A percentile compares a stretch with the other conserved stretches of the same genome.
Conservation (phyloP, 2,329 filamentous ascomycete species). For the Fonsecaea pugnacius region DNA sequence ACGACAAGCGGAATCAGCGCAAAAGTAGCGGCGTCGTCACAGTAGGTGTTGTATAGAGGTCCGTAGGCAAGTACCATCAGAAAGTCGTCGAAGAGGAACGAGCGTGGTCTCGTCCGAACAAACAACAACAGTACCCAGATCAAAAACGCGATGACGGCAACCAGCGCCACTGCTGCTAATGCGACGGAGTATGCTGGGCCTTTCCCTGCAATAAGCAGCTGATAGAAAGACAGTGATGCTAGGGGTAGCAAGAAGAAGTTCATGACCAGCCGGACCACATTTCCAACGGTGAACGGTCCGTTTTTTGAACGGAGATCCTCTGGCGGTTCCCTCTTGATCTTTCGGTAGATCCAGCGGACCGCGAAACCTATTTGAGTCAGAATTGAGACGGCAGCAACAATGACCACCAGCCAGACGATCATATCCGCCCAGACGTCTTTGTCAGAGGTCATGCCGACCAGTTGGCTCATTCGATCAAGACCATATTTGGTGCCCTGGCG, state of each 20-base stretch:
- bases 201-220: constrained; percentile 73
- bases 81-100: constrained; percentile 89
- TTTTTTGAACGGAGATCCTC: constrained; percentile 92
- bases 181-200: constrained; percentile 74
- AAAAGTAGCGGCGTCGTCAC: constrained; percentile 87
- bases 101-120: constrained; percentile 76
- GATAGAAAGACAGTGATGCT: constrained; percentile 84
- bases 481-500: constrained; percentile 77
- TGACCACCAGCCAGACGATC: constrained; percentile 84
- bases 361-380: constrained; percentile 78
- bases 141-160: constrained; percentile 73
- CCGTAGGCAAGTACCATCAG: constrained; percentile 88
- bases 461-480: constrained; percentile 75
- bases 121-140: constrained; percentile 82
- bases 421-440: constrained; percentile 92
- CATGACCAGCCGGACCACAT: constrained; percentile 82
- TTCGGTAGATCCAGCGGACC: constrained; percentile 74
- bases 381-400: constrained; percentile 69
- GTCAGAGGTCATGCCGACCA: constrained; percentile 76
- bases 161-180: constrained; percentile 74
- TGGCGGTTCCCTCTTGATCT: constrained; percentile 71
- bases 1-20: constrained; percentile 84
- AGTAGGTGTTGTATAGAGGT: constrained; percentile 95
- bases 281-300: constrained; percentile 80
- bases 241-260: constrained; percentile 91